phyloP scores from a whole-genome alignment of 2,329 filamentous ascomycete genomes.

The Cordyceps pruinosa region DNA sequence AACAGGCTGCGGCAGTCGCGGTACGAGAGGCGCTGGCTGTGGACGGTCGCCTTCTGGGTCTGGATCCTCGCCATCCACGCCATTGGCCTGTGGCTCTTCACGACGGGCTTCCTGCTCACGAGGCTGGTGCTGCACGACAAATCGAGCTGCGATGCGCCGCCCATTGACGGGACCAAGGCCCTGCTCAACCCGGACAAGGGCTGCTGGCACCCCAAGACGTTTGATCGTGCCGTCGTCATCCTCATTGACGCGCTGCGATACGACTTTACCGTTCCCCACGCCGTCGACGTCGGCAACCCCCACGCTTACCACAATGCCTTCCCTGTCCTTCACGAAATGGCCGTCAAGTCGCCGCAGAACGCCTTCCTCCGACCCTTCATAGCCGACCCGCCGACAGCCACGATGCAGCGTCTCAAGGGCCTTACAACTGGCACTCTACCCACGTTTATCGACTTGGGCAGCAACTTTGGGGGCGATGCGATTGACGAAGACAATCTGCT shows the following conservation, averaged over 20 bases:
- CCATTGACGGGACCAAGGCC: constrained; percentile 45
- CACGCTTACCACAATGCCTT: constrained; percentile 76
- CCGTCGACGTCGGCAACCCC: constrained; percentile 28
- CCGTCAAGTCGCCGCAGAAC: constrained; percentile 65
- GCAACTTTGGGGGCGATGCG: constrained; percentile 88
- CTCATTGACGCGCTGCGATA: constrained; percentile 92
- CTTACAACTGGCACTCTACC: constrained; percentile 91
- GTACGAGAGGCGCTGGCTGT: constrained; percentile 48
- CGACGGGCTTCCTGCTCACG: constrained; percentile 88
- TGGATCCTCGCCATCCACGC: constrained; percentile 69
- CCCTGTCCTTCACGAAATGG: constrained; percentile 78
- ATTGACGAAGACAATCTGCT: constrained; percentile 87
- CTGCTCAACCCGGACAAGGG: constrained; percentile 50
- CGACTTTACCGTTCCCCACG: constrained; percentile 81
- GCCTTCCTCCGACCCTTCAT: constrained; percentile 93
- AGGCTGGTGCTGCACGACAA: constrained; percentile 72
- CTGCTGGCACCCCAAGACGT: constrained; percentile 94
- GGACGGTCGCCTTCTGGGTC: constrained; percentile 60
- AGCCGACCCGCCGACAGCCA: constrained; percentile 91
- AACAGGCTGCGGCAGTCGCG: constrained; percentile 41
- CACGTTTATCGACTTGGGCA: constrained; percentile 88
- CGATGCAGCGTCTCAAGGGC: constrained; percentile 85
- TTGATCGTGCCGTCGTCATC: constrained; percentile 84
- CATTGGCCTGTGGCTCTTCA: constrained; percentile 84
- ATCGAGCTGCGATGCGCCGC: constrained; percentile 62